Evolutionary conservation across 2,329 filamentous ascomycete genomes (phyloP), one percentile per base, ranked within the genome.

Genomic region (Pseudonectria foliicola): DNA sequence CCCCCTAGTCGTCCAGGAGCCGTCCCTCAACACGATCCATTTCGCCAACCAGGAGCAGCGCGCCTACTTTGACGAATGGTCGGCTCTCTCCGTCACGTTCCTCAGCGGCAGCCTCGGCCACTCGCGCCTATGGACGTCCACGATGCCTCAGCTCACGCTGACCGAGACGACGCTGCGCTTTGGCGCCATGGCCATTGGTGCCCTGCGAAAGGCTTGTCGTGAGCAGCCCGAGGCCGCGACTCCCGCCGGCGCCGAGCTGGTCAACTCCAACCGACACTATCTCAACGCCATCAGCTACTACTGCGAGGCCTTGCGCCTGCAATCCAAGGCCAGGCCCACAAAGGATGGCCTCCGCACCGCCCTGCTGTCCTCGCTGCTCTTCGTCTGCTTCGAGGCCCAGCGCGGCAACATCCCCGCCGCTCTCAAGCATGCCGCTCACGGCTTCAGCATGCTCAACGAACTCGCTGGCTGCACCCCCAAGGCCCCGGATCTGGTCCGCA

Each of bases 351-450:
- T 65, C 5, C 51, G 61, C 10, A 64, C 62, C 2, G 62, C 62
- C 0, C 43, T 66, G 34, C 38, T 66, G 6, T 54, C 62, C 2
- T 65, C 62, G 0, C 46, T 66, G 4, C 39, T 66, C 0, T 66
- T 66, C 27, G 60, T 66, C 26, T 63, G 62, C 36, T 66, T 66
- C 24, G 62, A 66, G 29, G 46, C 61, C 3, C 60, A 62, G 38
- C 48, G 62, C 4, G 62, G 61, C 3, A 64, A 66, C 10, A 53
- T 57, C 35, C 53, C 62, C 2, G 60, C 59, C 3, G 61, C 62
- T 4, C 53, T 66, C 4, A 63, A 64, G 35, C 62, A 66, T 33
- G 49, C 65, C 28, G 60, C 52, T 1, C 58, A 63, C 24, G 62
- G 62, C 25, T 64, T 65, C 31, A 60, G 53, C 21, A 62, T 63